phyloP scores from a whole-genome alignment of 2,329 filamentous ascomycete genomes.

The Fusarium incarnatum region DNA sequence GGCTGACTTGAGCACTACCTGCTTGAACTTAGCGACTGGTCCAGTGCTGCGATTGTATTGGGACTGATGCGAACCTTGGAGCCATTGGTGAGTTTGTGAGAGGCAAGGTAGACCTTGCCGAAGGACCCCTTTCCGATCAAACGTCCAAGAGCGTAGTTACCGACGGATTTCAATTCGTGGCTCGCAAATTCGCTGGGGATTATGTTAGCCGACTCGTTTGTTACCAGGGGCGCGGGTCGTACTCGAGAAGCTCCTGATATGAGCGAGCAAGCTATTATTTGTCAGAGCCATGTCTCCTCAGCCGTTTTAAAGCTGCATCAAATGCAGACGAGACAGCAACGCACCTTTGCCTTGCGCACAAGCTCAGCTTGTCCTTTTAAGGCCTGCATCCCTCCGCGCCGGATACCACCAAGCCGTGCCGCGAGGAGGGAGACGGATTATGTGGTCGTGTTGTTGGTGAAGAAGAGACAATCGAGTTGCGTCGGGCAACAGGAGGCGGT shows the following conservation, averaged over 20 bases:
- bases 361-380: slow-evolving; percentile 69
- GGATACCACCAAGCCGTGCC: slow-evolving; percentile 41
- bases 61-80: slow-evolving; percentile 76
- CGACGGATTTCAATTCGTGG: slow-evolving; percentile 89
- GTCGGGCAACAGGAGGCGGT: slow-evolving; percentile 23
- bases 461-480: slow-evolving; percentile 2
- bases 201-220: slow-evolving; percentile 12
- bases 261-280: slow-evolving; percentile 85
- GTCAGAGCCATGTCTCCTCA: slow-evolving; percentile 3
- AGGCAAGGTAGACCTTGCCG: slow-evolving; percentile 96
- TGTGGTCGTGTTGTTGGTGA: slow-evolving; percentile 8
- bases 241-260: slow-evolving; percentile 96
- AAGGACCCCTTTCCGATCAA: slow-evolving; percentile 98
- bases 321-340: slow-evolving; percentile 19
- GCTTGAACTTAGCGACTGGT: slow-evolving; percentile 25
- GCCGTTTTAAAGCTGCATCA: background rate
- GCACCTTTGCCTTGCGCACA: slow-evolving; percentile 71
- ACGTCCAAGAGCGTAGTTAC: slow-evolving; percentile 91
- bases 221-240: slow-evolving; percentile 53
- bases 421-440: slow-evolving; percentile 34
- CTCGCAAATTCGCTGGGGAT: slow-evolving; percentile 87
- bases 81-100: slow-evolving; percentile 97
- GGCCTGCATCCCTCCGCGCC: slow-evolving; percentile 61
- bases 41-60: background rate
- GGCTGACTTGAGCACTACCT: slow-evolving; percentile 98